Base-by-base conservation (phyloP, 208 protist species). In the Lotmaria passim region DNA sequence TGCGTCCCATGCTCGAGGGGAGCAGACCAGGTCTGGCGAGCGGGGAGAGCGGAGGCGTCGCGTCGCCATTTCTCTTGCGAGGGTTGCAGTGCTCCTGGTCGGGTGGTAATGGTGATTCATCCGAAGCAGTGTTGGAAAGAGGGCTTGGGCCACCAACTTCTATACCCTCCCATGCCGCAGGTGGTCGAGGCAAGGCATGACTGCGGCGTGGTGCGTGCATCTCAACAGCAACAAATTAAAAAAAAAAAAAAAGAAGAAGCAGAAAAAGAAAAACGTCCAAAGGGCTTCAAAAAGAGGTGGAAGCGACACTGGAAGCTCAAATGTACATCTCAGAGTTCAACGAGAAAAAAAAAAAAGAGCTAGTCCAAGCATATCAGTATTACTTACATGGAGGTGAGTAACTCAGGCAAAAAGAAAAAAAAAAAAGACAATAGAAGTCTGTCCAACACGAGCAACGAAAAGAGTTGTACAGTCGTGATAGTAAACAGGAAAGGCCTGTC, bases 121-220 rank as follows among this genome's bases (percentile, higher is more conserved):
- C 11, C 2, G 11, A n/a, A 2, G 38, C 30, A 3, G 36, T 12
- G 33, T 34, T 34, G 7, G n/a, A 38, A 2, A 11, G 23, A 38
- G 38, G 33, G 33, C 23, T 61, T 3, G 38, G 23, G n/a, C 12
- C 24, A 30, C 15, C 36, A 5, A 1, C 3, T 7, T 21, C 34
- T 17, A 28, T 3, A 24, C 21, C 12, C 11, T 24, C 31, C 12
- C 48, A 3, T 2, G 36, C 33, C 3, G 17, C 46, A 15, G 44
- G 17, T 44, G 41, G 28, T n/a, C 39, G 67, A 30, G 47, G n/a
- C 14, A 50, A 38, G 8, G 38, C 67, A 48, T 73, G 57, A 0
- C 31, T 56, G 55, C 58, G 52, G 24, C 52, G 73, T 30, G 73
- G 65, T 1, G 56, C 64, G 31, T 75, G 69, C 64, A 69, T 76